These are phyloP conservation scores for Entelexis sorbosivorans DNA, from an alignment of 1,139 yeast species.

Conservation along the genomic window DNA sequence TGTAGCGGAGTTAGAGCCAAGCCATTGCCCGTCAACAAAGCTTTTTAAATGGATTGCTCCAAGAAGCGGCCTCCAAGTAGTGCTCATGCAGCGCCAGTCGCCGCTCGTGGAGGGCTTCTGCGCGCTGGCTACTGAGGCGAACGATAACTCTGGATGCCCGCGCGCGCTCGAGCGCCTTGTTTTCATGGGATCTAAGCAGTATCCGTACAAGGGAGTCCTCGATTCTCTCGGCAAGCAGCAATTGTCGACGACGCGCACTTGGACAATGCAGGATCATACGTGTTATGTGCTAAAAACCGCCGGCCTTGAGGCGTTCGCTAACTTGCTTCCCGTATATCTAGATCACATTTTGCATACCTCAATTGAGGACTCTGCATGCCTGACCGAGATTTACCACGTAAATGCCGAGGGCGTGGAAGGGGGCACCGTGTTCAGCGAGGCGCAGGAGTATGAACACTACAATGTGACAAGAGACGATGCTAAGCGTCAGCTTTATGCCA, in stretches of 20 bases:
- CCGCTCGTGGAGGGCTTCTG: slow-evolving; percentile 89
- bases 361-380: slow-evolving; percentile 76
- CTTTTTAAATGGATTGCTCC: slow-evolving; percentile 60
- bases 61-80: slow-evolving; percentile 74
- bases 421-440: slow-evolving; percentile 95
- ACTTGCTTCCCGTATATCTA: slow-evolving; percentile 73
- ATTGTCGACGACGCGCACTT: slow-evolving; percentile 84
- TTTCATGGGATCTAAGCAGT: slow-evolving; percentile 85
- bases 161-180: slow-evolving; percentile 91
- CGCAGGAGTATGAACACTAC: slow-evolving; percentile 85
- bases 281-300: slow-evolving; percentile 86
- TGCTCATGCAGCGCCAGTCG: slow-evolving; percentile 65
- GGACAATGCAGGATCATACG: slow-evolving; percentile 95
- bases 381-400: slow-evolving; percentile 89
- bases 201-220: slow-evolving; percentile 83
- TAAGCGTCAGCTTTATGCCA: slow-evolving; percentile 50
- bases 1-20: slow-evolving; percentile 25
- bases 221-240: slow-evolving; percentile 80
- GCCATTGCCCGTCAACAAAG: slow-evolving; percentile 24
- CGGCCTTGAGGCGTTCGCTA: slow-evolving; percentile 91
- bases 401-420: slow-evolving; percentile 86
- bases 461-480: slow-evolving; percentile 53
- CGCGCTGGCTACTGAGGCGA: slow-evolving; percentile 87
- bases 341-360: slow-evolving; percentile 84
- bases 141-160: slow-evolving; percentile 82